phyloP scores from a whole-genome alignment of 495 filamentous ascomycete species.

The Lentithecium fluviatile region DNA sequence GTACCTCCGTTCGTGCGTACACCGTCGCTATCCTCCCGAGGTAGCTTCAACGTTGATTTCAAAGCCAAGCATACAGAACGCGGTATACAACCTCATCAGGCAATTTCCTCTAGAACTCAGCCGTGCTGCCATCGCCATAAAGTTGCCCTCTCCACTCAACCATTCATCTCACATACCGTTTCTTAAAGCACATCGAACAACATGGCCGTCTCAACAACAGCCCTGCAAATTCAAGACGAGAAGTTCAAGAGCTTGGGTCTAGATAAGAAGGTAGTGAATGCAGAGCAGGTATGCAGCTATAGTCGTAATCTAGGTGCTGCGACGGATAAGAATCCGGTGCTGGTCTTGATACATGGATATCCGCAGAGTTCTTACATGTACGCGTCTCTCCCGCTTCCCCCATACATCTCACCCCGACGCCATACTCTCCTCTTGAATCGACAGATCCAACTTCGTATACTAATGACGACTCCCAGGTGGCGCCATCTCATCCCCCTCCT shows the following conservation, averaged over 20 bases:
- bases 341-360: conserved; percentile 41
- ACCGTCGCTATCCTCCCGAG: too few relatives aligned
- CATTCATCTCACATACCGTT: not conserved
- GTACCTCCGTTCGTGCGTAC: too few relatives aligned
- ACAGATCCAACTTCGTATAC: too few relatives aligned
- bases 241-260: conserved; percentile 23
- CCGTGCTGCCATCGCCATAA: too few relatives aligned
- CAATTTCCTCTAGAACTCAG: too few relatives aligned
- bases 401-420: not conserved
- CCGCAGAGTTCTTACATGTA: conserved; percentile 37
- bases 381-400: not conserved
- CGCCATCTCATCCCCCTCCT: conserved; percentile 36
- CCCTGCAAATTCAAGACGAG: conserved; percentile 20
- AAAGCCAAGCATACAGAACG: too few relatives aligned
- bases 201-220: conserved; percentile 10
- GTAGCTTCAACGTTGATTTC: too few relatives aligned
- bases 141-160: too few relatives aligned
- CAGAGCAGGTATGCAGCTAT: conserved; percentile 23
- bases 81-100: too few relatives aligned
- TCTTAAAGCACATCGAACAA: not conserved
- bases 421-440: not conserved
- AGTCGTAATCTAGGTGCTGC: conserved; percentile 15
- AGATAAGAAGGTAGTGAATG: conserved; percentile 20
- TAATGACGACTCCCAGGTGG: too few relatives aligned
- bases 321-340: conserved; percentile 29